Conservation (phyloP, 2,329 filamentous ascomycete species). For the Fusarium anthophilum region DNA sequence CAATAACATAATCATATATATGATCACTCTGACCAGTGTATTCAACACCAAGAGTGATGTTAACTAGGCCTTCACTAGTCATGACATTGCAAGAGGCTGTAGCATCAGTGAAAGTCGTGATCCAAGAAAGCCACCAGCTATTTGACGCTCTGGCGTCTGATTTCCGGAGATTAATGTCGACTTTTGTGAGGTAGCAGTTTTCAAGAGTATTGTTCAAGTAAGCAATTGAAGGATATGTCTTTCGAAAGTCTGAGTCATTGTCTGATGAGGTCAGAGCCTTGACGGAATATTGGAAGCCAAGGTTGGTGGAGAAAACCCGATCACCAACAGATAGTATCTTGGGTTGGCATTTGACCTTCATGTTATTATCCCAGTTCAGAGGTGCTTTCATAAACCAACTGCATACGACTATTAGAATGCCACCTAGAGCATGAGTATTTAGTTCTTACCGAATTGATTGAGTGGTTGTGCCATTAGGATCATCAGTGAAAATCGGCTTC, state of each 20-base stretch:
- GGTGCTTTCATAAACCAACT: conserved; percentile 26
- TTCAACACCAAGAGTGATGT: conserved; percentile 13
- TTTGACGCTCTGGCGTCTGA: not conserved
- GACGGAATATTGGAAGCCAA: conserved; percentile 13
- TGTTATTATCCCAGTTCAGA: conserved; percentile 11
- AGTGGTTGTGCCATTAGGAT: conserved; percentile 8
- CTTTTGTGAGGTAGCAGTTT: conserved; percentile 1
- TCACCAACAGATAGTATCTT: conserved; percentile 22
- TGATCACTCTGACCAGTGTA: conserved; percentile 2
- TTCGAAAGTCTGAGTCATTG: not conserved
- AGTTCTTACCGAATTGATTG: not conserved
- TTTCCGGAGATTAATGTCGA: not conserved
- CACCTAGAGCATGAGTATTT: fast-evolving
- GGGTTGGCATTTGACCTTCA: conserved; percentile 10
- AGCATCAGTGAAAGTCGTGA: not conserved
- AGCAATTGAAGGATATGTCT: not conserved
- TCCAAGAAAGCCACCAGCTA: conserved; percentile 21
- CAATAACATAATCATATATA: conserved; percentile 13
- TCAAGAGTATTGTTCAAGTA: conserved; percentile 15
- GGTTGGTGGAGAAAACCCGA: conserved; percentile 10
- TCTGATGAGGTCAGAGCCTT: not conserved
- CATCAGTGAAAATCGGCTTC: conserved; percentile 6
- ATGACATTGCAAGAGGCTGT: conserved; percentile 11
- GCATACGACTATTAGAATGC: fast-evolving
- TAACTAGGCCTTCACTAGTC: not conserved